Conservation (phyloP, 1,284 basidiomycete species). For the Puccinia coronata region DNA sequence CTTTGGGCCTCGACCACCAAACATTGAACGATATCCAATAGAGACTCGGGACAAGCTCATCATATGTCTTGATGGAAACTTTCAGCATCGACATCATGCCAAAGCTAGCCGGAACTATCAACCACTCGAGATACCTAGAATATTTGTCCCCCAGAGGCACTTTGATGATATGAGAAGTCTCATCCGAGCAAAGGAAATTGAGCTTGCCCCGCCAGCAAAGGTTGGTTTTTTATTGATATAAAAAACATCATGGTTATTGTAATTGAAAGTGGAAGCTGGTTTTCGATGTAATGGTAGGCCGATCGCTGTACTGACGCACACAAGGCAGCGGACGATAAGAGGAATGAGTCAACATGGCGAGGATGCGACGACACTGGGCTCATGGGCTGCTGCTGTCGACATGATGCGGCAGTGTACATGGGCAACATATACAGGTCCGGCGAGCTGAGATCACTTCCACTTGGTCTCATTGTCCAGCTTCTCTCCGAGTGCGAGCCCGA, state of each 20-base stretch:
- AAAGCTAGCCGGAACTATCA: not conserved
- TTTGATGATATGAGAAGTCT: not conserved
- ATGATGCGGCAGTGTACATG: not conserved
- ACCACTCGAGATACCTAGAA: not conserved
- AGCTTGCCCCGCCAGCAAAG: too few species aligned
- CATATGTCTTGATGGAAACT: not conserved
- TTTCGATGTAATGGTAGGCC: not conserved
- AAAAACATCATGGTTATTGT: too few species aligned
- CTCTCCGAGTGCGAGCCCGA: not conserved
- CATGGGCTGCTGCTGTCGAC: not conserved
- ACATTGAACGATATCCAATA: not conserved
- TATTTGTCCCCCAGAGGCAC: not conserved
- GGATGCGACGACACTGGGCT: not conserved
- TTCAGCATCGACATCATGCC: not conserved
- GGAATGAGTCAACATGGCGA: not conserved
- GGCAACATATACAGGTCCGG: not conserved
- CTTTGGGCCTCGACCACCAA: not conserved
- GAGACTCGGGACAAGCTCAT: not conserved
- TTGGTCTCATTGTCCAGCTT: not conserved
- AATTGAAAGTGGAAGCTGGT: not conserved
- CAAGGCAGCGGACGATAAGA: not conserved
- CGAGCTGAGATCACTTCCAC: not conserved
- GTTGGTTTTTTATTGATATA: too few species aligned
- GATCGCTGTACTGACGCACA: not conserved
- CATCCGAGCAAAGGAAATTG: not conserved